These are phyloP conservation scores for Sarcodon aspratus DNA, from an alignment of 768 basidiomycete genomes.

Conservation along the genomic window DNA sequence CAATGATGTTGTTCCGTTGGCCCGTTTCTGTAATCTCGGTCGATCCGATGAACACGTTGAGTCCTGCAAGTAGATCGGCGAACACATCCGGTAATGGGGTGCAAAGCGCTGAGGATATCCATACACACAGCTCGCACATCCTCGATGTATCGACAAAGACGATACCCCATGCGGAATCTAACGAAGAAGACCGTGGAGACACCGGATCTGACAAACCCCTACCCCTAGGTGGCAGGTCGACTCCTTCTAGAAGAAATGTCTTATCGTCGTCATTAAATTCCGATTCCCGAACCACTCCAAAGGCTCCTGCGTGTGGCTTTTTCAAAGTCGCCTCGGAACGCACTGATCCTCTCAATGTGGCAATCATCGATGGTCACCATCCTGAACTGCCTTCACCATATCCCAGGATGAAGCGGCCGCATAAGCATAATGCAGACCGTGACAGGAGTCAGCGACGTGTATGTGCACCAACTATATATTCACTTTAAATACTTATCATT, in stretches of 20 bases:
- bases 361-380: neutral
- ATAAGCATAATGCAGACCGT: neutral
- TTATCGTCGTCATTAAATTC: no score
- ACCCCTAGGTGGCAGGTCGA: neutral
- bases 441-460: neutral
- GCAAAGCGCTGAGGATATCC: conserved; percentile 10
- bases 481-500: neutral
- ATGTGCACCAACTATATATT: neutral
- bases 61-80: conserved; percentile 37
- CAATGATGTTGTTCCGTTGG: conserved; percentile 60
- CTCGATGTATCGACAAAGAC: conserved; percentile 18
- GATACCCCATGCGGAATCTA: no score
- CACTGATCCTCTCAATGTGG: neutral
- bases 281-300: neutral
- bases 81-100: conserved; percentile 8
- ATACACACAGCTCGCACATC: conserved; percentile 24
- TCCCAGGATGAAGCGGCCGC: neutral
- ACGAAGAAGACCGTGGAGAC: conserved; percentile 11
- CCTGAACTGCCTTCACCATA: conserved; percentile 1
- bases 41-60: conserved; percentile 68
- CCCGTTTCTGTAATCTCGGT: conserved; percentile 49
- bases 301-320: neutral
- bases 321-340: neutral
- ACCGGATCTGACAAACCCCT: conserved; percentile 13
- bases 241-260: neutral